Conservation (phyloP, 2,329 filamentous ascomycete species). For the Diaporthe ilicicola region DNA sequence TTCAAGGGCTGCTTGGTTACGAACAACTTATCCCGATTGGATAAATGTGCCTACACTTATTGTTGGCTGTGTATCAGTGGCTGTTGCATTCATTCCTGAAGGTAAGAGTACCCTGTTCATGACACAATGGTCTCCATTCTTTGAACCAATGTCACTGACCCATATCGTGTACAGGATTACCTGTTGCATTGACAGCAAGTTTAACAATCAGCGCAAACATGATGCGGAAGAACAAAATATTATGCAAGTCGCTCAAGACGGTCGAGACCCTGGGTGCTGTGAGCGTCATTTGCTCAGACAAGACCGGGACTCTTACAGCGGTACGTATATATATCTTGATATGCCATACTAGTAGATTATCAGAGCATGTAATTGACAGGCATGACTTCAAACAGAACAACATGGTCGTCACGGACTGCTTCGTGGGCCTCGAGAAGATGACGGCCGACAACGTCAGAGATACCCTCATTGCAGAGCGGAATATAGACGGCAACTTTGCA, state of each 20-base stretch:
- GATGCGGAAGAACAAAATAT: conserved; percentile 79
- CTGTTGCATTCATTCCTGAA: conserved; percentile 13
- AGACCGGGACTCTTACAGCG: conserved; percentile 75
- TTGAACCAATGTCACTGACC: neutral
- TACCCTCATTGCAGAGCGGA: conserved; percentile 41
- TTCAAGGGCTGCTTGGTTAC: conserved; percentile 74
- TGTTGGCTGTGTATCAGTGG: conserved; percentile 72
- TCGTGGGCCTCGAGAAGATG: conserved; percentile 61
- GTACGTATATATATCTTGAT: conserved; percentile 40
- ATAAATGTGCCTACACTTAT: conserved; percentile 78
- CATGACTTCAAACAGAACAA: conserved; percentile 59
- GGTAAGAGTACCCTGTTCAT: neutral
- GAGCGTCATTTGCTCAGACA: conserved; percentile 79
- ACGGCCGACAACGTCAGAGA: conserved; percentile 60
- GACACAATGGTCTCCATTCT: neutral
- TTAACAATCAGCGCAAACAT: conserved; percentile 80
- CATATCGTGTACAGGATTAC: conserved; percentile 63
- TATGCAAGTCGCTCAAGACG: conserved; percentile 83
- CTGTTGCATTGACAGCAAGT: conserved; percentile 74
- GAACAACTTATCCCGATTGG: conserved; percentile 71
- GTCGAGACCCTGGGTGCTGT: conserved; percentile 80
- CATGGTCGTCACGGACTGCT: conserved; percentile 77
- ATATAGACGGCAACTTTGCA: conserved; percentile 37
- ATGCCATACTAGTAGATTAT: no score
- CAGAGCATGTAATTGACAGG: neutral